Conservation (phyloP, 2,329 filamentous ascomycete genomes). For the Venturia pyrina region DNA sequence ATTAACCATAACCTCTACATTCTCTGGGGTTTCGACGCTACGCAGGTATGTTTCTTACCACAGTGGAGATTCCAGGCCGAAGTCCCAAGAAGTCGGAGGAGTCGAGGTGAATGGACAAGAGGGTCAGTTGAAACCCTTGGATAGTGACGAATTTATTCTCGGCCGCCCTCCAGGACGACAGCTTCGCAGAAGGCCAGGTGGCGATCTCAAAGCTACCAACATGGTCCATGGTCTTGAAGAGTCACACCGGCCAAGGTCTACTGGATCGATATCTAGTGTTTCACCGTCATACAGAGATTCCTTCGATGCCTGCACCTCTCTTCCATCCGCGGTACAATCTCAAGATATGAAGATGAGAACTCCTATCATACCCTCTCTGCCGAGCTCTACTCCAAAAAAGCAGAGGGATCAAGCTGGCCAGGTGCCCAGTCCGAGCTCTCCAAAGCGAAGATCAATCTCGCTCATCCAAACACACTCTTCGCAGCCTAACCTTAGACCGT, state of each 20-base stretch:
- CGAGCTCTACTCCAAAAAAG: not conserved
- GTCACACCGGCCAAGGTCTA: conserved; percentile 34
- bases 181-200: conserved; percentile 38
- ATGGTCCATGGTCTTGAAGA: conserved; percentile 37
- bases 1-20: conserved; percentile 2
- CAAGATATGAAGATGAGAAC: not conserved
- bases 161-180: conserved; percentile 18
- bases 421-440: not conserved
- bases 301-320: conserved; percentile 18
- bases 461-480: conserved; percentile 44
- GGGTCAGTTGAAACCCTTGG: not conserved
- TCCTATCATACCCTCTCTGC: not conserved
- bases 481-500: conserved; percentile 48
- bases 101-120: not conserved
- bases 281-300: conserved; percentile 33
- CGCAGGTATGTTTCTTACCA: conserved; percentile 45
- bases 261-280: conserved; percentile 33
- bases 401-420: not conserved
- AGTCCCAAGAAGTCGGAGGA: not conserved
- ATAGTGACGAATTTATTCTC: conserved; percentile 11
- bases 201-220: conserved; percentile 36
- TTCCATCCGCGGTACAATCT: not conserved
- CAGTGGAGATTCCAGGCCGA: conserved; percentile 42
- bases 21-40: conserved; percentile 3
- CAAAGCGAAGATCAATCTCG: conserved; percentile 26